Conservation (phyloP, 2,329 filamentous ascomycete species). For the Chrysoporthe puriensis region DNA sequence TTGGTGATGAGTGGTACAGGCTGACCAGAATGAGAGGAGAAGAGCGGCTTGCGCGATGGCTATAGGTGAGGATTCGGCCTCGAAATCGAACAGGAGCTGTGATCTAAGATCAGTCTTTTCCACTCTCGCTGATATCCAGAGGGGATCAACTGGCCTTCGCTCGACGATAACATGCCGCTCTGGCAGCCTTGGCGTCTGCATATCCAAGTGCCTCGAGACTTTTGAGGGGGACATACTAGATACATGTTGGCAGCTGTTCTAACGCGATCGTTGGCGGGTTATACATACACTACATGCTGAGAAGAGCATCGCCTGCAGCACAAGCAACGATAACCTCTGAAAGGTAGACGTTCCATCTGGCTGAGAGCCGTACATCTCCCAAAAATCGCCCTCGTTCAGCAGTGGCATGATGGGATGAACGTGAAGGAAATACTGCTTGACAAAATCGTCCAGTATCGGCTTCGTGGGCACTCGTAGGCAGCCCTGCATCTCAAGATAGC, state of each 20-base stretch:
- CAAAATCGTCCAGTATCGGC: conserved; percentile 49
- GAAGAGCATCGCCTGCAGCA: conserved; percentile 51
- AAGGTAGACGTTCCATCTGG: conserved; percentile 29
- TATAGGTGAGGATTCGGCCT: conserved; percentile 47
- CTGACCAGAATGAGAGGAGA: conserved; percentile 49
- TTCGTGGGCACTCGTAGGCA: conserved; percentile 50
- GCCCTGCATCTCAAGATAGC: conserved; percentile 50
- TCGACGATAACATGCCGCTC: conserved; percentile 48
- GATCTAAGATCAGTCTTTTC: neutral
- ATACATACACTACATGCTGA: conserved; percentile 44
- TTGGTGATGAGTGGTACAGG: conserved; percentile 32
- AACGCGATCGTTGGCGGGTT: neutral
- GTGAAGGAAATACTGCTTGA: conserved; percentile 52
- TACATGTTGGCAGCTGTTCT: neutral
- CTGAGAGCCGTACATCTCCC: conserved; percentile 46
- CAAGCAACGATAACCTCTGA: conserved; percentile 46
- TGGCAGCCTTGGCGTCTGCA: conserved; percentile 46
- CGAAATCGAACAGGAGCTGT: conserved; percentile 49
- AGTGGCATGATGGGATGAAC: conserved; percentile 51
- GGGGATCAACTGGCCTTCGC: conserved; percentile 40
- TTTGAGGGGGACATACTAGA: conserved; percentile 43
- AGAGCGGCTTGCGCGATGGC: conserved; percentile 47
- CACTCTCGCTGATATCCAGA: neutral
- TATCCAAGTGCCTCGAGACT: conserved; percentile 48
- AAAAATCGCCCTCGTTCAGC: conserved; percentile 52